Evolutionary conservation across 2,329 filamentous ascomycete genomes (phyloP).

Genomic region (Cladophialophora bantiana): DNA sequence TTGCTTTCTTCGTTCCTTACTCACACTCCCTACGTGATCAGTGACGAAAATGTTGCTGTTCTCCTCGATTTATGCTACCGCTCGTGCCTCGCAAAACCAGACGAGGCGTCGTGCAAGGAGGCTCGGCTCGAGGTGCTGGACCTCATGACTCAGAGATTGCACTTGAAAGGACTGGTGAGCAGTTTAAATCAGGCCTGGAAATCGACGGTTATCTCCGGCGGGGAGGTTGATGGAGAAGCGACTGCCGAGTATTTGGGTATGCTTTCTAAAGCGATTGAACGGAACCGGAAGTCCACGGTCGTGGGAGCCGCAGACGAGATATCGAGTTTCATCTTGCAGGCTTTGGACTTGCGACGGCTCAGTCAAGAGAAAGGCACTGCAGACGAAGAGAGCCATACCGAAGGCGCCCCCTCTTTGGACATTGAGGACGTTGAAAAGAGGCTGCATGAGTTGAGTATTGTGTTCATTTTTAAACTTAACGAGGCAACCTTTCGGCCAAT

Average conservation of each 20-base stretch:
- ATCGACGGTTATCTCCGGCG: constrained; percentile 72
- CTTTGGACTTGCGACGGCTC: constrained; percentile 59
- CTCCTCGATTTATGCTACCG: constrained; percentile 69
- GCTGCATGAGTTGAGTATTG: constrained; percentile 75
- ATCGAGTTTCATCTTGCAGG: constrained; percentile 65
- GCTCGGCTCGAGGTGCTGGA: constrained; percentile 73
- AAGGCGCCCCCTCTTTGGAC: constrained; percentile 52
- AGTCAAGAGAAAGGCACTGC: background rate
- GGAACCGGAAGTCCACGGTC: constrained; percentile 79
- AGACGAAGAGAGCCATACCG: constrained; percentile 14
- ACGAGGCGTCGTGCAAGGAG: constrained; percentile 61
- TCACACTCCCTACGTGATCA: constrained; percentile 88
- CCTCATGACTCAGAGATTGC: constrained; percentile 77
- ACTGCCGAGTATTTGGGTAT: constrained; percentile 28
- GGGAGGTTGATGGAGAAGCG: constrained; percentile 65
- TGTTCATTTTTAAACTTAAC: constrained; percentile 96
- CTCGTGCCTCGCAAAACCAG: constrained; percentile 20
- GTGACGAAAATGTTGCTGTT: constrained; percentile 73
- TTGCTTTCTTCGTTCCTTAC: constrained; percentile 81
- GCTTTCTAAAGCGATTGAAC: constrained; percentile 53
- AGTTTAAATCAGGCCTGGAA: constrained; percentile 63
- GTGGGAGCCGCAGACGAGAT: constrained; percentile 75
- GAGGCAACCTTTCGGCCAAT: constrained; percentile 91
- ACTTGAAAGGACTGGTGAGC: constrained; percentile 77
- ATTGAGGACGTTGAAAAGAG: constrained; percentile 67